These are phyloP conservation scores for Jackrogersella multiformis DNA, from an alignment of 495 filamentous ascomycete species.

Conservation along the genomic window DNA sequence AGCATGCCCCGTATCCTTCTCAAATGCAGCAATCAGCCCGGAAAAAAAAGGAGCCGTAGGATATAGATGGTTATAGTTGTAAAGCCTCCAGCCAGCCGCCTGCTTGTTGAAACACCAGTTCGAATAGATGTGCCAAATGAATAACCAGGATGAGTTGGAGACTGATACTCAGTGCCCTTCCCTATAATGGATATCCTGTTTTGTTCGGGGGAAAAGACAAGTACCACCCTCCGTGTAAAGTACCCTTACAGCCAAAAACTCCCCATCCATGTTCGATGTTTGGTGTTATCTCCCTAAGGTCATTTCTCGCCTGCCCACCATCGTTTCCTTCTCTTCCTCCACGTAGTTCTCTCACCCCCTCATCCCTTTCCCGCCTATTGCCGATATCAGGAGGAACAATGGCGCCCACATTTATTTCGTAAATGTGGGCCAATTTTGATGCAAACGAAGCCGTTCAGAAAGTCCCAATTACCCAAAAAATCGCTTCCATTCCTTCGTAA, in stretches of 20 bases:
- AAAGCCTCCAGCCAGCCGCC: not conserved
- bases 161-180: slow-evolving; percentile 7
- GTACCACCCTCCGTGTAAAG: slow-evolving; percentile 4
- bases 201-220: not conserved
- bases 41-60: not conserved
- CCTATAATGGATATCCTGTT: slow-evolving; percentile 11
- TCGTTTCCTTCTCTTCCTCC: not conserved
- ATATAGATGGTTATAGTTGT: not conserved
- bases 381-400: not conserved
- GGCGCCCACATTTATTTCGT: not conserved
- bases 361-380: not conserved
- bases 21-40: slow-evolving; percentile 7
- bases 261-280: slow-evolving; percentile 26
- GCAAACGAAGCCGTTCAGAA: not conserved
- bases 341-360: not conserved
- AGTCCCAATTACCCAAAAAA: not conserved
- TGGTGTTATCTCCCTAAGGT: slow-evolving; percentile 4
- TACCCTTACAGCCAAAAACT: slow-evolving; percentile 15
- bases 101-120: slow-evolving; percentile 3
- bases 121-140: not conserved
- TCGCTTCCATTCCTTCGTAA: slow-evolving; percentile 29
- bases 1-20: slow-evolving; percentile 8
- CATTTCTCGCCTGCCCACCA: not conserved
- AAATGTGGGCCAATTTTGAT: not conserved
- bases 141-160: slow-evolving; percentile 14